A percentile compares a stretch with the other conserved stretches of the same genome.
phyloP scores from a whole-genome alignment of 2,329 filamentous ascomycete species.

The Claviceps spartinae region DNA sequence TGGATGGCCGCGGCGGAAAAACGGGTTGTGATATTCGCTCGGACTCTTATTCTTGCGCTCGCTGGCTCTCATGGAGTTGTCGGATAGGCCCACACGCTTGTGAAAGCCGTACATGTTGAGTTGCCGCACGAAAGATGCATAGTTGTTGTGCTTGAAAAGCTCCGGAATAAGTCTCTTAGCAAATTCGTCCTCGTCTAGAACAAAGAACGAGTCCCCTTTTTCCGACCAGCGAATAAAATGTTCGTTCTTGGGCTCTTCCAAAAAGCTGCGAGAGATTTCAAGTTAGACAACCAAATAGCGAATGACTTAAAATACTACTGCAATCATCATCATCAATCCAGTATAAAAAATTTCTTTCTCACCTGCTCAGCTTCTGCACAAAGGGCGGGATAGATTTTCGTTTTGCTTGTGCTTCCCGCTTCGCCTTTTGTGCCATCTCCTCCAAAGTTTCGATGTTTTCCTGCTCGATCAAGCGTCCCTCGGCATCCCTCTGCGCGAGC shows the following conservation, averaged over 20 bases:
- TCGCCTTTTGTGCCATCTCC: slow-evolving; percentile 65
- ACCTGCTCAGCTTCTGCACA: slow-evolving; percentile 97
- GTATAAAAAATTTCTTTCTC: slow-evolving; percentile 17
- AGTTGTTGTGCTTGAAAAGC: slow-evolving; percentile 98
- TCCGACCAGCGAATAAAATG: slow-evolving; percentile 96
- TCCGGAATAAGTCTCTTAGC: slow-evolving; percentile 94
- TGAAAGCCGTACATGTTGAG: slow-evolving; percentile 98
- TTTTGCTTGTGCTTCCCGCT: slow-evolving; percentile 77
- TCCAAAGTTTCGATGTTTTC: slow-evolving; percentile 71
- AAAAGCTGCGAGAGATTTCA: slow-evolving; percentile 47
- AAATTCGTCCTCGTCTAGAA: slow-evolving; percentile 95
- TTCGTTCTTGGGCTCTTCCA: slow-evolving; percentile 85
- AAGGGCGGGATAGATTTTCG: slow-evolving; percentile 95
- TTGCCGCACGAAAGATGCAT: slow-evolving; percentile 89
- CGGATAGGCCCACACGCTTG: slow-evolving; percentile 83
- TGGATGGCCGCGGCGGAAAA: slow-evolving; percentile 84
- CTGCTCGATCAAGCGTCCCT: slow-evolving; percentile 31
- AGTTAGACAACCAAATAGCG: not conserved
- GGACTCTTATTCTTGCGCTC: slow-evolving; percentile 96
- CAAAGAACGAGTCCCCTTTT: slow-evolving; percentile 90
- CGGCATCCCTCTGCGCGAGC: slow-evolving; percentile 23
- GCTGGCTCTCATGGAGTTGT: slow-evolving; percentile 95
- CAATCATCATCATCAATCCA: no score
- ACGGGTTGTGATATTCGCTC: slow-evolving; percentile 95
- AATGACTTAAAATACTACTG: no score